Evolutionary conservation across 805 yeast species (phyloP), one percentile per base, ranked within the genome.

Genomic region (Lachancea sp.): DNA sequence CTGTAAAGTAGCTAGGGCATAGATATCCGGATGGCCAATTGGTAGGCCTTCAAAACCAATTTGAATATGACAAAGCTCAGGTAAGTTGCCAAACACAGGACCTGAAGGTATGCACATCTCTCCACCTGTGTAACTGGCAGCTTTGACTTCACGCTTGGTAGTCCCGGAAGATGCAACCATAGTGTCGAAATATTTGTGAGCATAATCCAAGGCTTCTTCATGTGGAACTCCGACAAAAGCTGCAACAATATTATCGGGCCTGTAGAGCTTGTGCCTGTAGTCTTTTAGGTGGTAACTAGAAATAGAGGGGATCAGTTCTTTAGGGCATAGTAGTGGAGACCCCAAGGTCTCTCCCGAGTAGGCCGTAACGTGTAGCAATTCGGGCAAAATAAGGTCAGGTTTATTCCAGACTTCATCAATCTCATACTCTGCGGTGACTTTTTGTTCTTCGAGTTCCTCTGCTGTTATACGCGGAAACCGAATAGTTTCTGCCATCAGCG

Each of bases 41-140:
- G 96, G 82, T 2, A 83, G 69, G 18, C 97, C 95, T 60, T 92
- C 90, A 58, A 84, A 92, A 1, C 83, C 95, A 26, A 92, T 72
- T 59, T 86, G 86, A 54, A 90, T 72, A 59, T 90, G 95, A 46
- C 80, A 82, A 47, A 89, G 77, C 48, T 85, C 90, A 8, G 92
- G 90, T 42, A 78, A 67, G 55, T 75, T 75, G 11, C 87, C 89
- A 45, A 52, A 56, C 20, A 74, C 68, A 25, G 77, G 77, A 2
- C 77, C 74, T 8, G 75, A 58, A 6, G 82, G 78, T 3, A 78
- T 58, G 26, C 74, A 63, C 47, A 71, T 47, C 58, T 74, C 72
- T 42, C 90, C 78, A 38, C 84, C 79, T 22, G 82, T 69, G 62
- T 78, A 81, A 6, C 55, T 56, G 2, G 86, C 75, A 36, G 64